A percentile compares a stretch with the other conserved stretches of the same genome.
These are phyloP conservation scores for barrel medic (Medicago truncatula) DNA, from an alignment of 306 rosid species.

Conservation along the genomic window DNA sequence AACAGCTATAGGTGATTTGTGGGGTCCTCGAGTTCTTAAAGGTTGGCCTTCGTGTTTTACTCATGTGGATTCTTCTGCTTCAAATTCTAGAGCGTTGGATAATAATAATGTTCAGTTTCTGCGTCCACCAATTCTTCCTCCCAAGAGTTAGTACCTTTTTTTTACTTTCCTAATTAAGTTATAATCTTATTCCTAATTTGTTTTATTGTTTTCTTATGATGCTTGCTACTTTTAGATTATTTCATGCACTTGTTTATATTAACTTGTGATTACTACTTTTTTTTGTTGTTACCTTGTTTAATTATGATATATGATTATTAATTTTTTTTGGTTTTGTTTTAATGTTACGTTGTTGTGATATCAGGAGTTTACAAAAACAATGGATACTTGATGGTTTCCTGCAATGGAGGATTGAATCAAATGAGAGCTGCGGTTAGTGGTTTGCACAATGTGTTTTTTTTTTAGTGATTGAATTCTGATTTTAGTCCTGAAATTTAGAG, in stretches of 20 bases:
- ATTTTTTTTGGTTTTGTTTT: neutral
- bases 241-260: neutral
- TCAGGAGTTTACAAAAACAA: constrained; percentile 89
- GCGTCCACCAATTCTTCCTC: constrained; percentile 73
- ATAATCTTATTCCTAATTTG: neutral
- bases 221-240: neutral
- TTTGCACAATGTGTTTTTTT: neutral
- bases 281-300: constrained; percentile 16
- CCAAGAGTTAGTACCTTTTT: constrained; percentile 72
- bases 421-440: constrained; percentile 98
- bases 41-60: constrained; percentile 99
- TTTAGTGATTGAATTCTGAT: neutral
- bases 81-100: constrained; percentile 39
- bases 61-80: constrained; percentile 52
- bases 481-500: neutral
- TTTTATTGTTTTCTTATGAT: neutral
- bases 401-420: constrained; percentile 97
- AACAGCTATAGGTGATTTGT: constrained; percentile 84
- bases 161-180: neutral
- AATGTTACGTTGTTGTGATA: neutral
- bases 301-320: constrained; percentile 13
- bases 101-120: constrained; percentile 31
- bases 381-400: constrained; percentile 93
- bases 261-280: neutral
- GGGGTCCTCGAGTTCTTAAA: constrained; percentile 97